A percentile compares a stretch with the other conserved stretches of the same genome.
Conservation (phyloP, 2,329 filamentous ascomycete species). For the Mariannaea sp. region DNA sequence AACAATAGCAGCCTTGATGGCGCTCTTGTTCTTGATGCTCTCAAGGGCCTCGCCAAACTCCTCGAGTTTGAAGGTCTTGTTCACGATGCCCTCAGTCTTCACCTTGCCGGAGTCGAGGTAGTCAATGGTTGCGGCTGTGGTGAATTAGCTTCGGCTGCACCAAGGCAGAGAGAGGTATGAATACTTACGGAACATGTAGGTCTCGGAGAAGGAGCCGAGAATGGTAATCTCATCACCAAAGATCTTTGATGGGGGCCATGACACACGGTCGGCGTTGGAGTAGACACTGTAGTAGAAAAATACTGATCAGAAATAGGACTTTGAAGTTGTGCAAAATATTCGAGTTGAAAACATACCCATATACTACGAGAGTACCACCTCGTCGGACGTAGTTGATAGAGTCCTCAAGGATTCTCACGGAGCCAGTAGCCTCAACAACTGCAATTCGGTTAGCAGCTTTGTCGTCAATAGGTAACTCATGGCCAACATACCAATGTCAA, state of each 20-base stretch:
- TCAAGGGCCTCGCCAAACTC: slow-evolving; percentile 73
- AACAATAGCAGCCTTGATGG: slow-evolving; percentile 75
- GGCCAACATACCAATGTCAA: slow-evolving; percentile 62
- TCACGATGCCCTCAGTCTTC: slow-evolving; percentile 70
- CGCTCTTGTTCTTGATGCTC: slow-evolving; percentile 72
- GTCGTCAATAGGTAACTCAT: not conserved
- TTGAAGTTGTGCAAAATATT: not conserved
- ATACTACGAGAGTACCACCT: slow-evolving; percentile 73
- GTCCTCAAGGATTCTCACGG: slow-evolving; percentile 69
- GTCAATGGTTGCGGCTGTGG: slow-evolving; percentile 50
- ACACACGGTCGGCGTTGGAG: slow-evolving; percentile 62
- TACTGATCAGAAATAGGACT: slow-evolving; percentile 8
- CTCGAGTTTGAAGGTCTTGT: slow-evolving; percentile 75
- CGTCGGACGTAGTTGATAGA: slow-evolving; percentile 73
- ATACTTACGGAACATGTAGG: slow-evolving; percentile 68
- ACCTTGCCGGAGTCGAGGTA: slow-evolving; percentile 64
- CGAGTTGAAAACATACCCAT: slow-evolving; percentile 47
- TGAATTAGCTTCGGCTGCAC: slow-evolving; percentile 8
- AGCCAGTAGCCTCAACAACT: slow-evolving; percentile 72
- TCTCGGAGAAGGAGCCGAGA: slow-evolving; percentile 74
- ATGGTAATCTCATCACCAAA: slow-evolving; percentile 73
- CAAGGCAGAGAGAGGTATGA: not conserved
- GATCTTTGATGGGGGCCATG: slow-evolving; percentile 74
- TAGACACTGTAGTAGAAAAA: slow-evolving; percentile 61
- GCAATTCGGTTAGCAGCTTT: slow-evolving; percentile 22